Evolutionary conservation across 2,329 filamentous ascomycete genomes (phyloP).

Genomic region (Claviceps monticola): DNA sequence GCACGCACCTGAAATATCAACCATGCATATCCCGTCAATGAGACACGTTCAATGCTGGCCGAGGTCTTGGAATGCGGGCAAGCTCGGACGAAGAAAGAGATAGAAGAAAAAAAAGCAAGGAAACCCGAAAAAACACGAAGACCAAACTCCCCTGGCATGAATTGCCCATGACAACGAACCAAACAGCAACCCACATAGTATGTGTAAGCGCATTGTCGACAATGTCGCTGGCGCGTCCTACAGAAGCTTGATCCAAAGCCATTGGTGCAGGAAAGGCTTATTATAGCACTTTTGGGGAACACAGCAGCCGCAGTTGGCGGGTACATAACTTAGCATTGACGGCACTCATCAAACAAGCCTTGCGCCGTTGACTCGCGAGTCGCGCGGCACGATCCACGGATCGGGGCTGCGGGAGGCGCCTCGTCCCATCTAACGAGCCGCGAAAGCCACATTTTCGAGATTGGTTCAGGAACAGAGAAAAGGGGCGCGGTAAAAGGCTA

Average conservation of each 20-base stretch:
- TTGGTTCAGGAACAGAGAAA: slow-evolving; percentile 2
- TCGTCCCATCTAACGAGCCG: slow-evolving; percentile 1
- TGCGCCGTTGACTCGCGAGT: slow-evolving; percentile 4
- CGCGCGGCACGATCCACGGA: slow-evolving; percentile 5
- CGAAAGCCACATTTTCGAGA: slow-evolving; percentile 1
- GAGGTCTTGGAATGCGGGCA: neutral
- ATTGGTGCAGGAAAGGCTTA: neutral
- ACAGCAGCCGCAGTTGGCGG: too few species aligned
- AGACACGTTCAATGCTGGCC: neutral
- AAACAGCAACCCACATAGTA: too few species aligned
- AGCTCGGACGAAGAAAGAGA: neutral
- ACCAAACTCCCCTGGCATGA: neutral
- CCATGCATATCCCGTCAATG: neutral
- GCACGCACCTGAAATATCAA: too few species aligned
- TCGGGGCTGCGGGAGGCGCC: slow-evolving; percentile 6
- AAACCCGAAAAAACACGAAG: neutral
- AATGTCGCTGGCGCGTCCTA: neutral
- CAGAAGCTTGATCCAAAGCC: too few species aligned
- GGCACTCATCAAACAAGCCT: neutral
- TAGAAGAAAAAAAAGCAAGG: neutral
- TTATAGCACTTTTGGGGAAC: too few species aligned
- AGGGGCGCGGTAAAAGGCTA: neutral
- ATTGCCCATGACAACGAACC: neutral
- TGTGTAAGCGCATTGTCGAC: neutral
- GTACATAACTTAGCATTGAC: too few species aligned